Evolutionary conservation across 73 alveolate species (phyloP), one percentile per base, ranked within the genome.

Genomic region (Paramecium tetraurelia): DNA sequence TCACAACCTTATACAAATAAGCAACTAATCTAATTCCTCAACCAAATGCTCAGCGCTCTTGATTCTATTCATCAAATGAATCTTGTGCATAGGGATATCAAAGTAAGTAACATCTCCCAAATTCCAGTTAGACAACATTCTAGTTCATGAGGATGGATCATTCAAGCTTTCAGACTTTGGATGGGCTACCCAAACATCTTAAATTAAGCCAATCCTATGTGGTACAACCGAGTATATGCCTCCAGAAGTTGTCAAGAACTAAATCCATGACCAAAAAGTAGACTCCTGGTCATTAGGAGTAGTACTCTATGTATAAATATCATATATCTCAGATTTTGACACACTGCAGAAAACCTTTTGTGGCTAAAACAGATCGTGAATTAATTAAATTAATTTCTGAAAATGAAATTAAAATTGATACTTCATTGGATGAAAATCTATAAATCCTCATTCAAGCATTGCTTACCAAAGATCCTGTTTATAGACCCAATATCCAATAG

Each of bases 161-260:
- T 77, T 4, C 20, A 77, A 77, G 41, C 16, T 77, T 2, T 77
- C 71, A 35, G 89, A 77, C 41, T 77, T 77, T 77, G 89, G 89
- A 21, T 77, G 89, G 72, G 33, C 89, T 4, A 77, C 71, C 48
- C 16, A 41, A 48, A 48, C 7, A 7, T 40, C 48, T n/a, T 5
- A 71, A 10, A 40, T 33, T 16, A 40, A 33, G 2, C 86, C 86
- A 12, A 35, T 71, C 16, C 59, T 71, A 27, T 94, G 93, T 27
- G 99, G 99, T 6, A 96, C 98, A 27, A 77, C 96, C 83, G 92
- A 96, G 69, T 96, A 96, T 96, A 96, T 96, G 98, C 98, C 99
- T 40, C 99, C 98, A 50, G 99, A 96, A 96, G 95, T 95, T 3
- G 97, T 95, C 18, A 63, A 53, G 18, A 95, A 92, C 41, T 31